A percentile compares a stretch with the other conserved stretches of the same genome.
Evolutionary conservation across 768 basidiomycete species (phyloP).

Genomic region (Trametes maxima): DNA sequence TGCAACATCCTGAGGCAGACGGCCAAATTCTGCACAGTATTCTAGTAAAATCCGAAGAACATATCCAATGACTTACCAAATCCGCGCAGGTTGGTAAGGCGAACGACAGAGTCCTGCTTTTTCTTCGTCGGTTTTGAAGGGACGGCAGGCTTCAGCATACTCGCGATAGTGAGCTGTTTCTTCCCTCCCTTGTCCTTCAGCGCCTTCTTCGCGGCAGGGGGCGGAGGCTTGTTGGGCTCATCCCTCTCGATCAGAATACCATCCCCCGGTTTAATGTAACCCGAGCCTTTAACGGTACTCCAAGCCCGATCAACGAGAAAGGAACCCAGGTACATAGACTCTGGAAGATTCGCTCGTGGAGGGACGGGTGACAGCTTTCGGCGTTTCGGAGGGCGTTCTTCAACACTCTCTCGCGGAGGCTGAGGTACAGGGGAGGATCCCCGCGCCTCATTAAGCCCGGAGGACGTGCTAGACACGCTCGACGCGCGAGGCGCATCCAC

Average conservation of each 20-base stretch:
- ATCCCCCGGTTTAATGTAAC: slow-evolving; percentile 71
- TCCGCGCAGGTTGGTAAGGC: slow-evolving; percentile 63
- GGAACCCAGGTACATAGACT: slow-evolving; percentile 60
- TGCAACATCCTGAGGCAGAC: slow-evolving; percentile 69
- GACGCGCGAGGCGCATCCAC: slow-evolving; percentile 36
- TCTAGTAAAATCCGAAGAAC: background rate
- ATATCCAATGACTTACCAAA: slow-evolving; percentile 49
- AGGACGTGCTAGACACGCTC: slow-evolving; percentile 43
- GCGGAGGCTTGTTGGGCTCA: slow-evolving; percentile 37
- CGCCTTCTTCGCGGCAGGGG: slow-evolving; percentile 12
- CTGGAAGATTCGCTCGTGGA: slow-evolving; percentile 25
- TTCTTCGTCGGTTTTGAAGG: slow-evolving; percentile 50
- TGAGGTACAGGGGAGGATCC: slow-evolving; percentile 33
- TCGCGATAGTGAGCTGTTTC: slow-evolving; percentile 66
- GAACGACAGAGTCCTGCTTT: slow-evolving; percentile 68
- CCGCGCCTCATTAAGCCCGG: slow-evolving; percentile 23
- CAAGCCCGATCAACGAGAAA: slow-evolving; percentile 73
- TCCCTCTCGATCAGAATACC: slow-evolving; percentile 60
- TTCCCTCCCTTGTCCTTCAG: slow-evolving; percentile 45
- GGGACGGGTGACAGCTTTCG: slow-evolving; percentile 39
- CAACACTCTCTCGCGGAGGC: slow-evolving; percentile 5
- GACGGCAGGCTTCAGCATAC: slow-evolving; percentile 62
- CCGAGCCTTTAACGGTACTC: slow-evolving; percentile 75
- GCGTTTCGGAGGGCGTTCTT: slow-evolving; percentile 49
- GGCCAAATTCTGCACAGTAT: slow-evolving; percentile 63